phyloP scores from a whole-genome alignment of 305 asterid genomes.

The Rubia tinctorum region DNA sequence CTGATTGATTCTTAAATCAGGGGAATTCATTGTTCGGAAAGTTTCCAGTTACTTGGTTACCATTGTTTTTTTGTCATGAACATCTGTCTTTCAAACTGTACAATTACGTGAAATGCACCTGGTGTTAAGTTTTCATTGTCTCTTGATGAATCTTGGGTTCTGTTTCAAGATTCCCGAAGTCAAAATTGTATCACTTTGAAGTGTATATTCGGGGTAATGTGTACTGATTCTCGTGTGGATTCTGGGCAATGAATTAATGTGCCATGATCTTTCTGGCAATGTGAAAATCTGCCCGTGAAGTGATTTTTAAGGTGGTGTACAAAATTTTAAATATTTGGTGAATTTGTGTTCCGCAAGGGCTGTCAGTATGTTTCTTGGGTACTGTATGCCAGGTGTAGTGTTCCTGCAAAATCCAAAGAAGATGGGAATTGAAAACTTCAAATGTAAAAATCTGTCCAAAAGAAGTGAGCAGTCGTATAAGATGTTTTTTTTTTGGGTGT shows the following conservation, averaged over 20 bases:
- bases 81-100: conserved; percentile 27
- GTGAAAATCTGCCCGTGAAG: background rate
- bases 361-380: too few species aligned
- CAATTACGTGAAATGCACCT: conserved; percentile 18
- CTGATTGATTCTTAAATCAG: conserved; percentile 11
- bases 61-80: conserved; percentile 17
- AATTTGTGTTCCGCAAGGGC: too few species aligned
- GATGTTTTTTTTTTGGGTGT: background rate
- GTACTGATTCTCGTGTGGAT: background rate
- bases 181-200: background rate
- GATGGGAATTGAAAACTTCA: background rate
- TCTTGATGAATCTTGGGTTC: background rate
- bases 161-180: background rate
- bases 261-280: background rate
- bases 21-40: conserved; percentile 6
- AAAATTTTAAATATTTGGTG: too few species aligned
- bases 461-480: background rate
- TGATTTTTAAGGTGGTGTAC: background rate
- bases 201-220: background rate
- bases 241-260: background rate
- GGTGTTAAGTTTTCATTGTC: conserved; percentile 5
- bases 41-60: conserved; percentile 15
- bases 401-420: background rate
- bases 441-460: background rate
- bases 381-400: background rate